A percentile compares a stretch with the other conserved stretches of the same genome.
phyloP scores from a whole-genome alignment of 768 basidiomycete species.

The Boletus sp. region DNA sequence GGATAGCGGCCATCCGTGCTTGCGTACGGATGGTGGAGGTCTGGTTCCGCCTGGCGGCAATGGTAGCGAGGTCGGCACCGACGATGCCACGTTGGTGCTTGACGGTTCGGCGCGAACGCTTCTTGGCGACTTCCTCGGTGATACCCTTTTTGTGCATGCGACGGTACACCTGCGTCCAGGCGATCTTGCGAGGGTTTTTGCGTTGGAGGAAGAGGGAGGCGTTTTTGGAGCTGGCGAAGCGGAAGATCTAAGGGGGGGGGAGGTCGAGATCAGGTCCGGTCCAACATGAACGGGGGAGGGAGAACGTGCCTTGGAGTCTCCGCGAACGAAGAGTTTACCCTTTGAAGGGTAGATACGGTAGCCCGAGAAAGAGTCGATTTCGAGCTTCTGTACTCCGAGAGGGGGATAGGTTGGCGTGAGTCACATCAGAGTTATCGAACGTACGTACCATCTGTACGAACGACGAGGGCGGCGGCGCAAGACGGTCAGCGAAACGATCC shows the following conservation, averaged over 20 bases:
- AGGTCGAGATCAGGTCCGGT: background rate
- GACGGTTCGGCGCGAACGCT: slow-evolving; percentile 93
- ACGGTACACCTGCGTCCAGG: slow-evolving; percentile 92
- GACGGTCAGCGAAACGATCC: slow-evolving; percentile 19
- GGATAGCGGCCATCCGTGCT: slow-evolving; percentile 80
- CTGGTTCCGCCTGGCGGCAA: slow-evolving; percentile 92
- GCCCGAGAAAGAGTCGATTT: slow-evolving; percentile 97
- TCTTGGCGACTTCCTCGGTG: slow-evolving; percentile 99
- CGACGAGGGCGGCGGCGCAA: background rate
- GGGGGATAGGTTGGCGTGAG: background rate
- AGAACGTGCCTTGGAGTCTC: slow-evolving; percentile 83
- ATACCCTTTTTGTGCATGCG: slow-evolving; percentile 99
- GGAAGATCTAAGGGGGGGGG: slow-evolving; percentile 69
- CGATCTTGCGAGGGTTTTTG: slow-evolving; percentile 99
- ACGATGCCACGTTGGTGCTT: slow-evolving; percentile 99
- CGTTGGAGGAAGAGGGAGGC: slow-evolving; percentile 97
- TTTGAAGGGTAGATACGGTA: slow-evolving; percentile 97
- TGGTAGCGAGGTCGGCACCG: slow-evolving; percentile 90
- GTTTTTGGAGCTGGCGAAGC: slow-evolving; percentile 90
- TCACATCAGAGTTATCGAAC: background rate
- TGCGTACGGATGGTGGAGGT: slow-evolving; percentile 80
- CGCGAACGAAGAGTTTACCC: slow-evolving; percentile 94
- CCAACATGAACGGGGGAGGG: background rate
- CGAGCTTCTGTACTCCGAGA: slow-evolving; percentile 73
- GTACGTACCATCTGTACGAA: slow-evolving; percentile 27